phyloP scores from a whole-genome alignment of 148 eudicot species.

The Vaccinium darrowii region DNA sequence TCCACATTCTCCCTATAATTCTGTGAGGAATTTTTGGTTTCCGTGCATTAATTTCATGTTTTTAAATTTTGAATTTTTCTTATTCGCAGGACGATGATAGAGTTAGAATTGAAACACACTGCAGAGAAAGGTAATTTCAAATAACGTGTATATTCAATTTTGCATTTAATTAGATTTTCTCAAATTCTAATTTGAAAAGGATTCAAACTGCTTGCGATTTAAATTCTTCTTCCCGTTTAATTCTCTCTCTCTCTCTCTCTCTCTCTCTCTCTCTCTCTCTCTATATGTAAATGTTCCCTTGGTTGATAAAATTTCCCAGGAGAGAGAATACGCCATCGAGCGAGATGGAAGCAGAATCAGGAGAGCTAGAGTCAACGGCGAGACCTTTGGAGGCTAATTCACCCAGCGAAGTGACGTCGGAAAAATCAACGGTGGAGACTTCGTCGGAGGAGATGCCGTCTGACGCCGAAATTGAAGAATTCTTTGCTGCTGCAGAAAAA shows the following conservation, averaged over 20 bases:
- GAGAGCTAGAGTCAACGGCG: constrained; percentile 29
- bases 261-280: background rate
- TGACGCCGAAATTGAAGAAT: constrained; percentile 62
- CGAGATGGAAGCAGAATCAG: constrained; percentile 22
- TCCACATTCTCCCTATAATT: background rate
- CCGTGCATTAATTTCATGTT: background rate
- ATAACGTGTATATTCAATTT: background rate
- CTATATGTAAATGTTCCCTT: background rate
- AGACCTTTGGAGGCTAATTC: constrained; percentile 15
- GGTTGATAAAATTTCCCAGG: constrained; percentile 17
- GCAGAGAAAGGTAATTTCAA: constrained; percentile 25
- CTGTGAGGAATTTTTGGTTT: background rate
- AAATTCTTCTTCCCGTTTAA: background rate
- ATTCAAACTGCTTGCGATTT: background rate
- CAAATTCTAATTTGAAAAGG: constrained; percentile 11
- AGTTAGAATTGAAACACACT: constrained; percentile 11
- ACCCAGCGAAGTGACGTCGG: constrained; percentile 1
- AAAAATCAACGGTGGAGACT: background rate
- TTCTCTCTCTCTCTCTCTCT: too few species aligned
- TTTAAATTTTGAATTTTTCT: constrained; percentile 8
- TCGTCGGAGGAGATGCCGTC: constrained; percentile 50
- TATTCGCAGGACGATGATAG: background rate
- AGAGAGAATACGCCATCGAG: constrained; percentile 29
- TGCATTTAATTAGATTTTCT: background rate
- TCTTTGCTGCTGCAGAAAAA: constrained; percentile 64